These are phyloP conservation scores for Epichloe aotearoae DNA, from an alignment of 2,329 filamentous ascomycete genomes.

Conservation along the genomic window DNA sequence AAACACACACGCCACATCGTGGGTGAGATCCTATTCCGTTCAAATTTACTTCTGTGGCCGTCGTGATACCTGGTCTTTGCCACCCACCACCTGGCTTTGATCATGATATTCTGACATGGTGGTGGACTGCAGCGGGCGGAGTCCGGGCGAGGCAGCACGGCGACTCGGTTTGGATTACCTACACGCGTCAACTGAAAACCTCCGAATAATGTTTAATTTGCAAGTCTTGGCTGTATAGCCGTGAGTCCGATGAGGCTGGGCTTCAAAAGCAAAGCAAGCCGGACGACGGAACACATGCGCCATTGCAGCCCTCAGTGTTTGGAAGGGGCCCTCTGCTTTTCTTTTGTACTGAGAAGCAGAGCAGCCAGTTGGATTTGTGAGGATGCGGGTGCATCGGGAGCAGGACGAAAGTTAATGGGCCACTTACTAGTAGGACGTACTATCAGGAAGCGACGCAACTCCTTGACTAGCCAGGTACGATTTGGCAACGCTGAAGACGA, in stretches of 20 bases:
- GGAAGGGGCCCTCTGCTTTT: neutral
- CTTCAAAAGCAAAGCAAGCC: neutral
- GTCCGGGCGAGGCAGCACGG: neutral
- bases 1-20: neutral
- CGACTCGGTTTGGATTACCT: neutral
- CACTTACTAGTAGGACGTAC: neutral
- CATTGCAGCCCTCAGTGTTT: neutral
- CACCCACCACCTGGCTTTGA: neutral
- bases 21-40: neutral
- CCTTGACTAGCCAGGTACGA: neutral
- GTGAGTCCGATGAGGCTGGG: neutral
- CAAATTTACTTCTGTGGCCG: neutral
- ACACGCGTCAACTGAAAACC: neutral
- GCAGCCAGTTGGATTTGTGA: neutral
- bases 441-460: neutral
- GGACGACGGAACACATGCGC: neutral
- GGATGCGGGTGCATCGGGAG: neutral
- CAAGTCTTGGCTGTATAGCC: neutral
- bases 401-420: neutral
- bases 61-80: neutral
- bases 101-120: neutral
- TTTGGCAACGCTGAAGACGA: neutral
- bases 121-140: neutral
- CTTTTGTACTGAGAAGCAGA: neutral
- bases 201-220: constrained; percentile 1